Evolutionary conservation across 331 rosid genomes (phyloP), one percentile per base, ranked within the genome.

Genomic region (Cydonia oblonga): DNA sequence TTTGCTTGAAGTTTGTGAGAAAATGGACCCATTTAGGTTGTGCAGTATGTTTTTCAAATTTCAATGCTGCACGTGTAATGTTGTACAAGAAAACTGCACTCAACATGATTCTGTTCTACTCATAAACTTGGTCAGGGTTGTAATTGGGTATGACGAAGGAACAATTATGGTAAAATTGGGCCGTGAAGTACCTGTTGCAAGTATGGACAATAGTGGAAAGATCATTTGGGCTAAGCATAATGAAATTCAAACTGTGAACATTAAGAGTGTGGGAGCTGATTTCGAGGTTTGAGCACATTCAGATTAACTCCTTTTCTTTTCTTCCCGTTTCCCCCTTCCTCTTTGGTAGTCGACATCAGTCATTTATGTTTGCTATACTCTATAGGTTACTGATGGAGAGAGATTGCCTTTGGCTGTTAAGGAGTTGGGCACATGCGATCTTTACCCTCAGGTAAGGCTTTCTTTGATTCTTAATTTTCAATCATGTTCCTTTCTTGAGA

Each of bases 81-180:
- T 9, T 28, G 18, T 9, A 2, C 35, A 11, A 22, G 40, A 64
- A 49, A 18, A 15, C 18, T 70, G 25, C 12, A 25, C 29, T 11
- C 26, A 44, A 33, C 70, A 19, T 61, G 66, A 33, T 63, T 68
- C 51, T 9, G 33, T 73, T 66, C 20, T 71, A 71, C 42, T 46
- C 35, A 29, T 71, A 29, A 14, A 64, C 75, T 58, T 76, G 29
- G 35, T 18, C 72, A 91, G 99, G 77, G 97, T 96, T 75, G 97
- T 90, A 78, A 87, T 96, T 82, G 99, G 99, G 70, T 96, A 91
- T 79, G 99, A 96, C 82, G 99, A 96, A 83, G 99, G 99, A 82
- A 88, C 99, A 66, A 92, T 96, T 64, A 96, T 96, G 99, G 96
- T 96, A 68, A 95, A 95, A 87, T 96, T 95, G 80, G 99, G 99